Evolutionary conservation across 2,329 filamentous ascomycete species (phyloP).

Genomic region (Fusarium continuum): DNA sequence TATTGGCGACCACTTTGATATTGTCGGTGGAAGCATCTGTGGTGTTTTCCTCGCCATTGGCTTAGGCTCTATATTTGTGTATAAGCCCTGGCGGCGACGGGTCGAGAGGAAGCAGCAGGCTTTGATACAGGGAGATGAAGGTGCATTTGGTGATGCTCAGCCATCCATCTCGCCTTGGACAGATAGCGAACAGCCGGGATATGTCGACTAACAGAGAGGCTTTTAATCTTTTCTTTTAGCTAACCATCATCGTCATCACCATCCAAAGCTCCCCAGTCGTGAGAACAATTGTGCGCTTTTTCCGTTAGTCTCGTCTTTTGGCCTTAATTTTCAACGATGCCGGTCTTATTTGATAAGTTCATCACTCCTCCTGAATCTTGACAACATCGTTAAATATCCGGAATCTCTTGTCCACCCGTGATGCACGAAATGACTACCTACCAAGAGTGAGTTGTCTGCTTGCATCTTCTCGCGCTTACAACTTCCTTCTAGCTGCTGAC

Average conservation of each 20-base stretch:
- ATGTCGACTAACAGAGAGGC: neutral
- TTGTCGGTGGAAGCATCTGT: slow-evolving; percentile 87
- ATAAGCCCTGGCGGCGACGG: slow-evolving; percentile 77
- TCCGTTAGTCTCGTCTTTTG: too few relatives aligned
- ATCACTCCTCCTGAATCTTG: too few relatives aligned
- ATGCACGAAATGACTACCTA: too few relatives aligned
- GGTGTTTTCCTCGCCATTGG: slow-evolving; percentile 84
- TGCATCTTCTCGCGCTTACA: neutral
- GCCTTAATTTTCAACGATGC: too few relatives aligned
- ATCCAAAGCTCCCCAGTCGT: too few relatives aligned
- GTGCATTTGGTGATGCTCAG: slow-evolving; percentile 8
- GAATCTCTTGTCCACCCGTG: too few relatives aligned
- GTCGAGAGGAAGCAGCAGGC: slow-evolving; percentile 46
- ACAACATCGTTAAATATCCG: too few relatives aligned
- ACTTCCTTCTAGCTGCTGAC: neutral
- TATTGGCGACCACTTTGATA: slow-evolving; percentile 82
- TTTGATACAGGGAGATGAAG: slow-evolving; percentile 19
- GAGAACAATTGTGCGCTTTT: too few relatives aligned
- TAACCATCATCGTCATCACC: too few relatives aligned
- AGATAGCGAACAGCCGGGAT: neutral
- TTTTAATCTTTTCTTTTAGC: neutral
- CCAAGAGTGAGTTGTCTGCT: neutral
- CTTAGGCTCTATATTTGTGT: slow-evolving; percentile 74
- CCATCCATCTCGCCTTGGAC: slow-evolving; percentile 4
- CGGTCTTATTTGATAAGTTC: too few relatives aligned